Percentiles rank a stretch among this genome's conserved stretches.
These are phyloP conservation scores for Candida ponderosae DNA, from an alignment of 805 yeast genomes.

Conservation along the genomic window DNA sequence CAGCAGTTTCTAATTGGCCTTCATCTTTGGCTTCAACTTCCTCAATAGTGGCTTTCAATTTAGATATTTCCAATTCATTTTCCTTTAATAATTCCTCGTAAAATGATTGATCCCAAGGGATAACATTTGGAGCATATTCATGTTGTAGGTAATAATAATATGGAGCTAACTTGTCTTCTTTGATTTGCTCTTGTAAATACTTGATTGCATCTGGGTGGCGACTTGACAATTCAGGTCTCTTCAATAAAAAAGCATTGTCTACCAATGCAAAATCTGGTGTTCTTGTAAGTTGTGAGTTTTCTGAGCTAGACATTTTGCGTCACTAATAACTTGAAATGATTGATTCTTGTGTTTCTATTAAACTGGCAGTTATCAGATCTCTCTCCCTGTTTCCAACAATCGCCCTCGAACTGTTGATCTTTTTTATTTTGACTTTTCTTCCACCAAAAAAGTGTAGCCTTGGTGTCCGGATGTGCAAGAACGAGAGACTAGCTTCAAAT, in stretches of 20 bases:
- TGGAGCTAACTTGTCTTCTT: slow-evolving; percentile 65
- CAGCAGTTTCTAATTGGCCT: slow-evolving; percentile 77
- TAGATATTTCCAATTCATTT: slow-evolving; percentile 49
- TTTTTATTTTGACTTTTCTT: no score
- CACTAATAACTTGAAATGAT: no score
- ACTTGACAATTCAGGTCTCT: slow-evolving; percentile 27
- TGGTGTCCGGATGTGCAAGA: no score
- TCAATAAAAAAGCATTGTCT: slow-evolving; percentile 66
- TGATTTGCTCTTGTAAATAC: slow-evolving; percentile 46
- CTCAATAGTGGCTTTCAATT: slow-evolving; percentile 34
- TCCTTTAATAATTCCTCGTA: slow-evolving; percentile 41
- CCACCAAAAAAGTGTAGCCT: no score
- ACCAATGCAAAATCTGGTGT: slow-evolving; percentile 81
- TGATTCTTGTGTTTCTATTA: no score
- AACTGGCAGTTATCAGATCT: no score
- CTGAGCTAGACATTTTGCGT: slow-evolving; percentile 6
- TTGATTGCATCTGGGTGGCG: slow-evolving; percentile 35
- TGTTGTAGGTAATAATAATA: slow-evolving; percentile 64
- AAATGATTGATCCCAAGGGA: slow-evolving; percentile 54
- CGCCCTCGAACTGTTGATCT: no score
- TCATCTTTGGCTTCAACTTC: slow-evolving; percentile 57
- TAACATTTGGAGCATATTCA: slow-evolving; percentile 28
- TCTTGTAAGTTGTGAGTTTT: slow-evolving; percentile 20
- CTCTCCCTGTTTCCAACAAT: no score
- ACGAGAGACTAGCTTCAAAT: no score